phyloP scores from a whole-genome alignment of 1,284 basidiomycete species.

The Malassezia caprae region DNA sequence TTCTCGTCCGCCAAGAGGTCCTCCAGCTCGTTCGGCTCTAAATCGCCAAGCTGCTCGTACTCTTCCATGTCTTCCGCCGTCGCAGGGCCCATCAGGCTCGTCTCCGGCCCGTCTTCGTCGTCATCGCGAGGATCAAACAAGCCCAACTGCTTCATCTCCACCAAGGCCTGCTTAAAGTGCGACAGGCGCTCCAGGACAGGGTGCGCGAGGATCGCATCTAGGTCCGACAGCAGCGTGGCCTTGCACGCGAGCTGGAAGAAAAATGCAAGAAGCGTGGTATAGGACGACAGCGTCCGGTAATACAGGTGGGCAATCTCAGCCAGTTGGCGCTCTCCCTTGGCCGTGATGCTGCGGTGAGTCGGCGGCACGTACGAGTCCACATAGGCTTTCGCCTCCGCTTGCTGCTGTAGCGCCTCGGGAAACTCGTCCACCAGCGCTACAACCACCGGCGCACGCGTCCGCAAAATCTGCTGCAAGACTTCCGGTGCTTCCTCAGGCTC shows the following conservation, averaged over 20 bases:
- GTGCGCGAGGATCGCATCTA: conserved; percentile 30
- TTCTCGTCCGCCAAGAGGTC: conserved; percentile 34
- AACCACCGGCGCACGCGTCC: conserved; percentile 4
- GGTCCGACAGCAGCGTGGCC: conserved; percentile 40
- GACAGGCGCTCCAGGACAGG: conserved; percentile 73
- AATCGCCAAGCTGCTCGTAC: conserved; percentile 18
- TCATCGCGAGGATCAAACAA: conserved; percentile 23
- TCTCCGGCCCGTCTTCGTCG: conserved; percentile 16
- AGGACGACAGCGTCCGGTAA: conserved; percentile 67
- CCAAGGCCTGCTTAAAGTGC: conserved; percentile 70
- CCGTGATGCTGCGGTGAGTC: neutral
- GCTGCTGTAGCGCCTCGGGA: conserved; percentile 52
- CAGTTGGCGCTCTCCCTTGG: conserved; percentile 4
- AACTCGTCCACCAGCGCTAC: conserved; percentile 54
- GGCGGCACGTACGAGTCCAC: neutral
- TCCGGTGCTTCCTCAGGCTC: neutral
- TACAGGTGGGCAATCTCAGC: conserved; percentile 14
- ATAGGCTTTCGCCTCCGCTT: conserved; percentile 40
- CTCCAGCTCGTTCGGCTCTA: conserved; percentile 20
- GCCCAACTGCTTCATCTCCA: conserved; percentile 55
- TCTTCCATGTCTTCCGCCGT: conserved; percentile 27
- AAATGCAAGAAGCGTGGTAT: conserved; percentile 80
- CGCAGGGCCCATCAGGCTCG: conserved; percentile 26
- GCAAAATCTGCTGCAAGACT: neutral
- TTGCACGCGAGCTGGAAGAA: conserved; percentile 71